Evolutionary conservation across 1,284 basidiomycete species (phyloP).

Genomic region (Rhodotorula sp.): DNA sequence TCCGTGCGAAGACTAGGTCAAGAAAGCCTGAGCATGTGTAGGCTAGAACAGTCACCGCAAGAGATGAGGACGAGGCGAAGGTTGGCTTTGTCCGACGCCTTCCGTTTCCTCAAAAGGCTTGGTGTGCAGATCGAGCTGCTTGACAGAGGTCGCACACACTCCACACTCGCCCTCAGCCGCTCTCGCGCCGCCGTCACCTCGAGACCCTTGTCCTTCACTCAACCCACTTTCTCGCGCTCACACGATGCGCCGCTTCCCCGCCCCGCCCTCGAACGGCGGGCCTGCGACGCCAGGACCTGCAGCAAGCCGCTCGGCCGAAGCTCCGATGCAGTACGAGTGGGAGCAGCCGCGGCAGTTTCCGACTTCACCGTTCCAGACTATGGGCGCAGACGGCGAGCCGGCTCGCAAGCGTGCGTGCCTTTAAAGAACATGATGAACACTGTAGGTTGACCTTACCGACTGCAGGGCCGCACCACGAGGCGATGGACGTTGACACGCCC

Average conservation of each 20-base stretch:
- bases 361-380: conserved; percentile 13
- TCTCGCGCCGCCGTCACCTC: too few species aligned
- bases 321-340: conserved; percentile 43
- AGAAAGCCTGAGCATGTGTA: too few species aligned
- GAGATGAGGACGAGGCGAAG: too few species aligned
- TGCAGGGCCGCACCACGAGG: conserved; percentile 41
- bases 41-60: too few species aligned
- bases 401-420: conserved; percentile 32
- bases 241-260: conserved; percentile 35
- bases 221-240: neutral
- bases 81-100: too few species aligned
- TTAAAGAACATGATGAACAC: fast-evolving
- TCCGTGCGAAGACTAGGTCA: too few species aligned
- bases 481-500: conserved; percentile 43
- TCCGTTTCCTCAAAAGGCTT: too few species aligned
- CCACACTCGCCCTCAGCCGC: too few species aligned
- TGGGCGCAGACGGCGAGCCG: conserved; percentile 16
- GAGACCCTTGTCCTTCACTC: neutral
- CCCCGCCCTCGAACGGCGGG: conserved; percentile 12
- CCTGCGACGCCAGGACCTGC: conserved; percentile 8
- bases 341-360: conserved; percentile 29
- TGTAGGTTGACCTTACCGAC: neutral
- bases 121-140: too few species aligned
- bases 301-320: conserved; percentile 20
- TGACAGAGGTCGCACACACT: too few species aligned